Evolutionary conservation across 2,329 filamentous ascomycete species (phyloP).

Genomic region (Arthrobotrys conoides): DNA sequence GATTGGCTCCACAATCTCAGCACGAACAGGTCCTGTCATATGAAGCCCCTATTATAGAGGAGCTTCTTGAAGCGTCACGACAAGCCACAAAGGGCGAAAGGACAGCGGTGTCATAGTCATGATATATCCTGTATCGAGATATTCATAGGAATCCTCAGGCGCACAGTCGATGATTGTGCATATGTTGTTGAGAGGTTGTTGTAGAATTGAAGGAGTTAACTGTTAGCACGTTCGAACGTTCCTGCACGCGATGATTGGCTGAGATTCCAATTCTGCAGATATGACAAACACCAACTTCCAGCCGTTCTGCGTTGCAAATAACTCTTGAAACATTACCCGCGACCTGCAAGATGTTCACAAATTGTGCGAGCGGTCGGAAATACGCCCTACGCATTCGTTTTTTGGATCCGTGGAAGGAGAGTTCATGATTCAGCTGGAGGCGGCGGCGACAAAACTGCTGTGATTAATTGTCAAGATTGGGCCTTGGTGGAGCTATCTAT

Average conservation of each 20-base stretch:
- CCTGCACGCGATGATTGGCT: slow-evolving; percentile 39
- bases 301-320: slow-evolving; percentile 23
- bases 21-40: slow-evolving; percentile 40
- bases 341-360: slow-evolving; percentile 22
- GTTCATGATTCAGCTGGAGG: slow-evolving; percentile 33
- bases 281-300: slow-evolving; percentile 35
- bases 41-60: slow-evolving; percentile 50
- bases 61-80: slow-evolving; percentile 9
- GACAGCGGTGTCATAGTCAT: slow-evolving; percentile 20
- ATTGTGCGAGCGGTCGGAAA: slow-evolving; percentile 10
- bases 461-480: slow-evolving; percentile 22
- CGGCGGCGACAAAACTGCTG: not conserved
- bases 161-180: not conserved
- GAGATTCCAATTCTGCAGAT: slow-evolving; percentile 16
- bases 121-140: slow-evolving; percentile 7
- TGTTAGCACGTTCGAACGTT: not conserved
- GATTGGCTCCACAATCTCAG: slow-evolving; percentile 52
- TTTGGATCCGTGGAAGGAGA: slow-evolving; percentile 1
- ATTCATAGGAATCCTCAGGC: slow-evolving; percentile 9
- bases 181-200: slow-evolving; percentile 3
- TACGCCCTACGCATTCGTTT: slow-evolving; percentile 25
- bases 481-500: slow-evolving; percentile 19
- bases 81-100: slow-evolving; percentile 42
- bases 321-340: slow-evolving; percentile 8
- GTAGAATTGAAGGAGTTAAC: not conserved